Base-by-base conservation (phyloP, 768 basidiomycete genomes). In the Agrocybe pediades region DNA sequence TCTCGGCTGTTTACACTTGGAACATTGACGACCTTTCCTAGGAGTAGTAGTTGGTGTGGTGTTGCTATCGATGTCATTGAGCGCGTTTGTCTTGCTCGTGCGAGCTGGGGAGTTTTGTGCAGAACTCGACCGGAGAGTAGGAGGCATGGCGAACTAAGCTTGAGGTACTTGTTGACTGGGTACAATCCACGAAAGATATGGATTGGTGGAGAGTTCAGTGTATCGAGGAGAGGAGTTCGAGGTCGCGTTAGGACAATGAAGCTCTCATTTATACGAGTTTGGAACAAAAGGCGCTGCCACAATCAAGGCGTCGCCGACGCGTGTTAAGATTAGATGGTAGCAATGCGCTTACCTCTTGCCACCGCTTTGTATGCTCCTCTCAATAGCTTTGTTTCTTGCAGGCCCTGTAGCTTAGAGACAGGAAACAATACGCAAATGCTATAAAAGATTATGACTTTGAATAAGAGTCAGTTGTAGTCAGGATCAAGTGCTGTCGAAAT, bases 11-110 rank as follows among this genome's bases (percentile, higher is more conserved):
- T 74, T 71, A 65, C 85, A 87, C 60, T 79, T 80, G 41, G 68
- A 75, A 66, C 85, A 87, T 43, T 70, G 75, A 29, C 79, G 85
- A 1, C 64, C 61, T 47, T 83, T 84, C 40, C 83, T 81, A 5
- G 81, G 71, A 9, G 79, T 71, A 16, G 70, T 68, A 24, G 58
- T 53, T 16, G 60, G 65, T 9, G 60, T 63, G 9, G 56, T 44
- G 46, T 46, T 43, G 13, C 23, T 46, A 11, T 23, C 27, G 25
- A 39, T 19, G 19, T 39, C 36, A 8, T 41, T 47, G 25, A 48
- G 23, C 29, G 39, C 16, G 26, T 46, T 48, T 42, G 49, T 26
- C 40, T 52, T 57, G 49, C 54, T 54, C 30, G 25, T 26, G 16
- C n/a, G 39, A 19, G 55, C 41, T 24, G 63, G 62, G 13, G 63